A percentile compares a stretch with the other conserved stretches of the same genome.
Conservation (phyloP, 108 stramenopile species). For the Skeletonema marinoi region DNA sequence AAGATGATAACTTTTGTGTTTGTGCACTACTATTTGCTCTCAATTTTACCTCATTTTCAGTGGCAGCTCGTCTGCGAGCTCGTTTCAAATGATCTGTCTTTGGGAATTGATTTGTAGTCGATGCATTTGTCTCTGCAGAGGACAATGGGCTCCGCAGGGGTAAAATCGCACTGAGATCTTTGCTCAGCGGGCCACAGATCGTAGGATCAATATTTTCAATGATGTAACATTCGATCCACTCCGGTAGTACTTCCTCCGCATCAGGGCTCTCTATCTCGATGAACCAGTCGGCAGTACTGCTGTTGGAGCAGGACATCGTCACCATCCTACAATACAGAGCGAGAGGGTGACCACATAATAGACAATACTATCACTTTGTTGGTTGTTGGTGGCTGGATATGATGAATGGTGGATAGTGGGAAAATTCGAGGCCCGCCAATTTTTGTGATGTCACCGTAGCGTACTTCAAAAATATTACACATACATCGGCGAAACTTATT, state of each 20-base stretch:
- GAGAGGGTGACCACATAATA: no score
- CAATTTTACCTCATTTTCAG: background rate
- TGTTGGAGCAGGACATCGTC: background rate
- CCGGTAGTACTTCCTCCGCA: constrained; percentile 11
- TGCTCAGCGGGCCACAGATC: constrained; percentile 21
- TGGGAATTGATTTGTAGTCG: background rate
- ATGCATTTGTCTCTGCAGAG: background rate
- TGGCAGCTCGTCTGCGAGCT: constrained; percentile 23
- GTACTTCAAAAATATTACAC: no score
- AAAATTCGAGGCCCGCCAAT: no score
- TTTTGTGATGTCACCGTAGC: no score
- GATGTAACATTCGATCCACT: constrained; percentile 33
- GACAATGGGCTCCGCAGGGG: constrained; percentile 16
- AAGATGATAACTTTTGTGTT: background rate
- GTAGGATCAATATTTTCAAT: constrained; percentile 23
- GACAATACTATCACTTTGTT: no score
- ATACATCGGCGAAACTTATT: no score
- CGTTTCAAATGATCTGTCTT: constrained; percentile 35
- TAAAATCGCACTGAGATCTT: constrained; percentile 30
- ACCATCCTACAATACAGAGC: background rate
- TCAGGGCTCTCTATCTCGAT: constrained; percentile 27
- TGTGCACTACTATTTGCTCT: background rate
- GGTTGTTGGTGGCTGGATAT: no score
- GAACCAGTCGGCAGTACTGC: constrained; percentile 7
- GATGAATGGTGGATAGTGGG: no score